These are phyloP conservation scores for Ustilago hordei DNA, from an alignment of 1,284 basidiomycete species.

Conservation along the genomic window DNA sequence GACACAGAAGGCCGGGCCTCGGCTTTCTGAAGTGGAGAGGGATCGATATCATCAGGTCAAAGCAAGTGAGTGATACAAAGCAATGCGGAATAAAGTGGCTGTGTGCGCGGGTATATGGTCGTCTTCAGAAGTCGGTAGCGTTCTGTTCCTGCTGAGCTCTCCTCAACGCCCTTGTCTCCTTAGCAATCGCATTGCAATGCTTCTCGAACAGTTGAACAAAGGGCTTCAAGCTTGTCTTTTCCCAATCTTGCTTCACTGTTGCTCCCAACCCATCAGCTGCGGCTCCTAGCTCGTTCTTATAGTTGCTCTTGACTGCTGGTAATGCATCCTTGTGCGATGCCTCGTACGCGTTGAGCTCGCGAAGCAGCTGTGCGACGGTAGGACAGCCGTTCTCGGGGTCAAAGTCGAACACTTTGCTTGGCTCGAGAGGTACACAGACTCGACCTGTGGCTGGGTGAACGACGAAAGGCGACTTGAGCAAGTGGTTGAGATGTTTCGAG, in stretches of 20 bases:
- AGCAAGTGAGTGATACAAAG: neutral
- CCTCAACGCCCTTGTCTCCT: slow-evolving; percentile 31
- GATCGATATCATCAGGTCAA: too few relatives aligned
- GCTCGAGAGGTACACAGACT: slow-evolving; percentile 93
- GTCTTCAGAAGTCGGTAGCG: slow-evolving; percentile 37
- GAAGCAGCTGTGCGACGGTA: slow-evolving; percentile 83
- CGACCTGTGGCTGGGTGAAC: slow-evolving; percentile 95
- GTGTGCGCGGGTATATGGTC: slow-evolving; percentile 16
- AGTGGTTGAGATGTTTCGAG: slow-evolving; percentile 95
- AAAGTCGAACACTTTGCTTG: slow-evolving; percentile 81
- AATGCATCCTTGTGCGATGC: slow-evolving; percentile 68
- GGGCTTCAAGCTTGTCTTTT: slow-evolving; percentile 77
- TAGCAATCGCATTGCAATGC: slow-evolving; percentile 72
- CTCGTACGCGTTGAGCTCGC: slow-evolving; percentile 77
- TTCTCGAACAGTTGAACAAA: slow-evolving; percentile 91
- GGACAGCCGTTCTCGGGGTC: slow-evolving; percentile 84
- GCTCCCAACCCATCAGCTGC: slow-evolving; percentile 46
- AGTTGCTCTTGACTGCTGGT: slow-evolving; percentile 41
- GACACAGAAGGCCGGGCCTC: neutral
- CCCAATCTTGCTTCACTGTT: slow-evolving; percentile 71
- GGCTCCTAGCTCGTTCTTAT: slow-evolving; percentile 20
- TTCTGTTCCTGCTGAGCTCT: slow-evolving; percentile 46
- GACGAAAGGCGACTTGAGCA: slow-evolving; percentile 97
- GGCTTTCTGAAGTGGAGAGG: too few relatives aligned
- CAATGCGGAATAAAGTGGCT: neutral